Percentiles rank a stretch among this genome's conserved stretches.
These are phyloP conservation scores for Paecilomyces sp. DNA, from an alignment of 2,329 filamentous ascomycete species.

Conservation along the genomic window DNA sequence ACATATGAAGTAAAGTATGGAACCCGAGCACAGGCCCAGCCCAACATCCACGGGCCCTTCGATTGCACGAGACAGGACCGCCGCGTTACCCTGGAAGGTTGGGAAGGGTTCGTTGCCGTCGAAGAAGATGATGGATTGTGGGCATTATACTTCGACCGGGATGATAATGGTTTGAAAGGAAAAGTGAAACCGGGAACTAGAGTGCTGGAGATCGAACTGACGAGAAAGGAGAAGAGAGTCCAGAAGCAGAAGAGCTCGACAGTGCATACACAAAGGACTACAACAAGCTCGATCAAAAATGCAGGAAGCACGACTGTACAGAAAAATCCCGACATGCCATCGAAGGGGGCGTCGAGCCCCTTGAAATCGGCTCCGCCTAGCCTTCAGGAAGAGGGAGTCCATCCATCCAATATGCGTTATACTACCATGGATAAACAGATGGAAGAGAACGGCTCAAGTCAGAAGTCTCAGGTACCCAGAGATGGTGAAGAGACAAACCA, in stretches of 20 bases:
- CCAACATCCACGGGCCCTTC: constrained; percentile 66
- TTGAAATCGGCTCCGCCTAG: background rate
- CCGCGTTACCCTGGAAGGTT: constrained; percentile 40
- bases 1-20: constrained; percentile 51
- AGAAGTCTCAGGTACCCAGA: background rate
- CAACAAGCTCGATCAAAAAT: background rate
- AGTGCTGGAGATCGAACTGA: constrained; percentile 51
- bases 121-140: constrained; percentile 28
- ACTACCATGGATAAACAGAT: background rate
- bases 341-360: background rate
- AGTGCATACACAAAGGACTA: background rate
- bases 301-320: background rate
- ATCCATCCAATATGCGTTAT: background rate
- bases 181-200: constrained; percentile 43
- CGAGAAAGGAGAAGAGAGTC: constrained; percentile 44
- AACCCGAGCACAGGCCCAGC: constrained; percentile 57
- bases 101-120: constrained; percentile 40
- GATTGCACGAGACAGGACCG: constrained; percentile 51
- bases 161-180: constrained; percentile 17
- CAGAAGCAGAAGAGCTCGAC: background rate
- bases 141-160: constrained; percentile 21
- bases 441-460: background rate
- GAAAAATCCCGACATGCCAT: background rate
- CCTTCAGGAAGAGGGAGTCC: background rate
- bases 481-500: background rate